These are phyloP conservation scores for Syzygium oleosum DNA, from an alignment of 345 rosid genomes.

Conservation along the genomic window DNA sequence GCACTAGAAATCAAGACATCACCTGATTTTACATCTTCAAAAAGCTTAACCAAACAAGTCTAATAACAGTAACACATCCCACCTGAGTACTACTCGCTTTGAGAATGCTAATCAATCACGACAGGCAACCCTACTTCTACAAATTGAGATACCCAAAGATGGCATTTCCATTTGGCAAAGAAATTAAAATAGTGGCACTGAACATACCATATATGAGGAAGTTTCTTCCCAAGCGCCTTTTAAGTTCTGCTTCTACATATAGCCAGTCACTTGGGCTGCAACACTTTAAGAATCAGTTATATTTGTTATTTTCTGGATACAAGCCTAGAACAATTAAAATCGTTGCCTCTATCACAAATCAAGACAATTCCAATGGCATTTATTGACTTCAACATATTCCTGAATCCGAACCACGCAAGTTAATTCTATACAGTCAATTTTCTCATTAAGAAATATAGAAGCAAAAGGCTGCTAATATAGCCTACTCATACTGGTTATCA, in stretches of 20 bases:
- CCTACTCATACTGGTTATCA: neutral
- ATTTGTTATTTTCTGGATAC: neutral
- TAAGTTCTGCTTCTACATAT: constrained; percentile 89
- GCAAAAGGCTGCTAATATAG: neutral
- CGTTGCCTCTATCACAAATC: neutral
- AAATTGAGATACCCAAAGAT: neutral
- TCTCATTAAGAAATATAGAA: neutral
- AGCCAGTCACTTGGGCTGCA: constrained; percentile 97
- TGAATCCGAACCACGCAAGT: neutral
- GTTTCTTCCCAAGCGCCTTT: constrained; percentile 76
- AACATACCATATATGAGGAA: constrained; percentile 73
- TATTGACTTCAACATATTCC: neutral
- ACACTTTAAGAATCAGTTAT: constrained; percentile 7
- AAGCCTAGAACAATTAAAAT: neutral
- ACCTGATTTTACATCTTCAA: neutral
- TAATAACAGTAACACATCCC: neutral
- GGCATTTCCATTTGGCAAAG: neutral
- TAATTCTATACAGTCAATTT: neutral
- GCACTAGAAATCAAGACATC: neutral
- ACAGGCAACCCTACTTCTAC: neutral
- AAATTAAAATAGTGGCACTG: neutral
- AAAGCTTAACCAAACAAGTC: neutral
- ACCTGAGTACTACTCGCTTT: neutral
- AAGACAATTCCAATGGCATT: neutral
- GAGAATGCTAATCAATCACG: neutral